Percentiles rank a stretch among this genome's conserved stretches.
Conservation (phyloP, 441 rosid genomes). For the Mallotus repandus region DNA sequence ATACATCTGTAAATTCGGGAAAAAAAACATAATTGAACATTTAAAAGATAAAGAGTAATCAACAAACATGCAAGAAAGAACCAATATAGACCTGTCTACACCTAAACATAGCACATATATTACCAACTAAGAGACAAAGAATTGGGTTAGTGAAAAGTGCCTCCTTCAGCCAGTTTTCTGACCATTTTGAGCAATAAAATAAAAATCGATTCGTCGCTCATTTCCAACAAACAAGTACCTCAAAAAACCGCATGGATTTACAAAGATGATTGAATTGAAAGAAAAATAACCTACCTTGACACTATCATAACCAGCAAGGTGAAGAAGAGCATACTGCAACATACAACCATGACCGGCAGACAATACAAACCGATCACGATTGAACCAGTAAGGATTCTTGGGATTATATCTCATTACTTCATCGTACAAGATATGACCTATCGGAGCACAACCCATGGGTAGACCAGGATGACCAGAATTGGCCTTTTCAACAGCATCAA, state of each 20-base stretch:
- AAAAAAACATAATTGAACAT: background rate
- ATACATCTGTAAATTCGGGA: background rate
- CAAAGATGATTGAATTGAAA: background rate
- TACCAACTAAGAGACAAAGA: too few relatives aligned
- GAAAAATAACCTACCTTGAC: constrained; percentile 58
- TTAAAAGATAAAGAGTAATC: background rate
- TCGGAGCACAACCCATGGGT: constrained; percentile 99
- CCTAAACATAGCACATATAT: too few relatives aligned
- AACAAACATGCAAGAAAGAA: background rate
- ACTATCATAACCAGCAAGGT: constrained; percentile 97
- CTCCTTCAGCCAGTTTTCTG: background rate
- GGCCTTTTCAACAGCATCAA: constrained; percentile 99
- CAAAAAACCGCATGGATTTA: background rate
- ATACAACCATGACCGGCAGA: constrained; percentile 99
- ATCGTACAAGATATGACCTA: constrained; percentile 95
- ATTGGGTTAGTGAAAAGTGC: too few relatives aligned
- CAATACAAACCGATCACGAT: constrained; percentile 91
- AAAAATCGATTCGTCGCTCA: constrained; percentile 10
- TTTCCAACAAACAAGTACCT: constrained; percentile 9
- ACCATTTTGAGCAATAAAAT: background rate
- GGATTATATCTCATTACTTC: constrained; percentile 97
- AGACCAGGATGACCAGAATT: constrained; percentile 99
- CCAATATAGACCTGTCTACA: too few relatives aligned
- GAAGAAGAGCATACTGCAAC: constrained; percentile 95
- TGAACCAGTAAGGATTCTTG: constrained; percentile 97